These are phyloP conservation scores for Brasilioporus rufonigricans DNA, from an alignment of 768 basidiomycete genomes.

Conservation along the genomic window DNA sequence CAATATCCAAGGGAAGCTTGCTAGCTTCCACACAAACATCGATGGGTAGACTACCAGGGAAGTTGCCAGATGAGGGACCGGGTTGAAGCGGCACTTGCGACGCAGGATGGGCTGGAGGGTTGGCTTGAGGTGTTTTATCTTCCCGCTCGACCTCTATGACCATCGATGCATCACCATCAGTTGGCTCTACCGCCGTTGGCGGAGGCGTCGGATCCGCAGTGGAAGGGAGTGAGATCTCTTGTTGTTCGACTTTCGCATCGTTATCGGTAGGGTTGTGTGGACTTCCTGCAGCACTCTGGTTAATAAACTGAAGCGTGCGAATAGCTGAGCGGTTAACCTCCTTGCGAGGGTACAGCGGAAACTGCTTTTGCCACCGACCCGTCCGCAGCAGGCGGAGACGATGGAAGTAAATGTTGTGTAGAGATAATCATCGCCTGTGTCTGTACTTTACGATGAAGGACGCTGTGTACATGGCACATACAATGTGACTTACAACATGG, in stretches of 20 bases:
- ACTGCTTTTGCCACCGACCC: conserved; percentile 23
- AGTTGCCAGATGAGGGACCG: conserved; percentile 30
- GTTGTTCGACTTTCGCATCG: conserved; percentile 32
- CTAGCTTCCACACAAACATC: conserved; percentile 84
- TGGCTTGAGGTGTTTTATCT: conserved; percentile 29
- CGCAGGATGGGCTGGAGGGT: conserved; percentile 26
- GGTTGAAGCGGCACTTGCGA: conserved; percentile 14
- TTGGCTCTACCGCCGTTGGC: conserved; percentile 19
- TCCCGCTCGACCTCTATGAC: conserved; percentile 51
- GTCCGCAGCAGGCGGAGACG: conserved; percentile 33
- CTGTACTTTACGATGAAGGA: conserved; percentile 38
- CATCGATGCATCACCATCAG: conserved; percentile 34
- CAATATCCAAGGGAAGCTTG: conserved; percentile 89
- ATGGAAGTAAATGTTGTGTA: conserved; percentile 70
- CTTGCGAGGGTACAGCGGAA: conserved; percentile 23
- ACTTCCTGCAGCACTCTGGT: conserved; percentile 17
- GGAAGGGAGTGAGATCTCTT: conserved; percentile 32
- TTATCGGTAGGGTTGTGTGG: conserved; percentile 23
- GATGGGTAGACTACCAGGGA: conserved; percentile 50
- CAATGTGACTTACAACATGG: conserved; percentile 42
- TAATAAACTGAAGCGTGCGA: neutral
- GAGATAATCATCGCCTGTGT: conserved; percentile 91
- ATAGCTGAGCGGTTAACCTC: conserved; percentile 18
- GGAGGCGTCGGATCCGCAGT: conserved; percentile 34
- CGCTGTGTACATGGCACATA: neutral